Base-by-base conservation (phyloP, 2,329 filamentous ascomycete genomes). In the Colletotrichum sp. region DNA sequence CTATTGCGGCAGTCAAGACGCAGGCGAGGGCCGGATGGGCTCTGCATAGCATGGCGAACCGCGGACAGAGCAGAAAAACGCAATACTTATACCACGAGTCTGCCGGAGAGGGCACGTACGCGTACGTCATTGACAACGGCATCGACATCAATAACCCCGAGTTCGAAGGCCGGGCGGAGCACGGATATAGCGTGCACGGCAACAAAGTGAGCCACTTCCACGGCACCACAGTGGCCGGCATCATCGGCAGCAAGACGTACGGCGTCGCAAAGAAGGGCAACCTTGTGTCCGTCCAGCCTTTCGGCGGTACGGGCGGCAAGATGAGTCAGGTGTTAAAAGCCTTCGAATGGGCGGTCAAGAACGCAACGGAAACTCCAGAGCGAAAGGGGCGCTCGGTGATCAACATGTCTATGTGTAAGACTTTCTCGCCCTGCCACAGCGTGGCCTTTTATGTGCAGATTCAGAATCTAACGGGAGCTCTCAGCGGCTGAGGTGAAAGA, bases 271-370 rank as follows among this genome's bases (percentile, higher is more conserved):
- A 88, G 81, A 84, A 85, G 79, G 82, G 84, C 6, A 83, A 77
- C 15, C 78, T 89, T 30, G 82, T 86, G 30, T 87, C 85, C 11
- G 84, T 89, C 70, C 89, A 89, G 83, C 87, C 89, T 16, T 84
- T 89, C 7, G 82, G 79, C 49, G 81, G 78, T 4, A 55, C 76
- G 5, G 82, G 79, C 1, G 79, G 80, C 5, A 87, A 87, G 27
- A 82, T 70, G 9, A 34, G 55, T 0, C 71, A 78, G 6, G 77
- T 85, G 19, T 76, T 86, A 5, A 79, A 79, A 0, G 84, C 82
- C 1, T 81, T 81, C 8, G 79, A 82, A 32, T 86, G 84, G 84
- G 83, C 83, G 0, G 82, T 83, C 0, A 79, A 81, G 8, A 83
- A 86, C 61, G 83, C 84, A 6, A 69, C 80, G 30, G 64, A n/a